phyloP scores from a whole-genome alignment of 805 yeast species.

The Ogataea pilisensis region DNA sequence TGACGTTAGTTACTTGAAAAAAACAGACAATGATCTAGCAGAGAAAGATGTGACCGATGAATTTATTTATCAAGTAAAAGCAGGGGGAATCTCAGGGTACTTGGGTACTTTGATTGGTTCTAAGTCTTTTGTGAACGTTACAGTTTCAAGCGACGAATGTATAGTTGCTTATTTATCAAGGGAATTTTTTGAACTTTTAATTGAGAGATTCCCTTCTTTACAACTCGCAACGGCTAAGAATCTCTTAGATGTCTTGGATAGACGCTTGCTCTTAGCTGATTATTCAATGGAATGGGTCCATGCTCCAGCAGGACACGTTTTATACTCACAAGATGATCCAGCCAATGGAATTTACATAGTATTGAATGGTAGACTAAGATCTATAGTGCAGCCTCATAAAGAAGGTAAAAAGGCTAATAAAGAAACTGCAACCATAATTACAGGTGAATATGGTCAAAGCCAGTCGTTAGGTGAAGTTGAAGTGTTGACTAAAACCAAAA shows the following conservation, averaged over 20 bases:
- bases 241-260: slow-evolving; percentile 61
- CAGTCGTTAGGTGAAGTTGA: slow-evolving; percentile 94
- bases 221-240: slow-evolving; percentile 75
- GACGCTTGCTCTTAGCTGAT: slow-evolving; percentile 69
- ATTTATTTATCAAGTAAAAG: slow-evolving; percentile 51
- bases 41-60: slow-evolving; percentile 10
- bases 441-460: slow-evolving; percentile 89
- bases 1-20: slow-evolving; percentile 52
- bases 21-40: slow-evolving; percentile 15
- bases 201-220: slow-evolving; percentile 73
- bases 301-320: slow-evolving; percentile 74
- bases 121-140: slow-evolving; percentile 69
- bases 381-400: slow-evolving; percentile 31
- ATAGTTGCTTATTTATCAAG: slow-evolving; percentile 73
- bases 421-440: slow-evolving; percentile 11
- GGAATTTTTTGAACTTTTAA: slow-evolving; percentile 54
- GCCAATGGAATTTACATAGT: slow-evolving; percentile 92
- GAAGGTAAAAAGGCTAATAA: slow-evolving; percentile 16
- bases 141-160: slow-evolving; percentile 54
- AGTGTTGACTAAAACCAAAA: slow-evolving; percentile 74
- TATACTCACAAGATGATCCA: slow-evolving; percentile 76
- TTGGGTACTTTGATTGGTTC: slow-evolving; percentile 76
- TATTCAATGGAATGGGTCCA: slow-evolving; percentile 96
- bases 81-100: slow-evolving; percentile 88
- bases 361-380: slow-evolving; percentile 81